phyloP scores from a whole-genome alignment of 495 filamentous ascomycete genomes.

The Penicillium pancosmium region DNA sequence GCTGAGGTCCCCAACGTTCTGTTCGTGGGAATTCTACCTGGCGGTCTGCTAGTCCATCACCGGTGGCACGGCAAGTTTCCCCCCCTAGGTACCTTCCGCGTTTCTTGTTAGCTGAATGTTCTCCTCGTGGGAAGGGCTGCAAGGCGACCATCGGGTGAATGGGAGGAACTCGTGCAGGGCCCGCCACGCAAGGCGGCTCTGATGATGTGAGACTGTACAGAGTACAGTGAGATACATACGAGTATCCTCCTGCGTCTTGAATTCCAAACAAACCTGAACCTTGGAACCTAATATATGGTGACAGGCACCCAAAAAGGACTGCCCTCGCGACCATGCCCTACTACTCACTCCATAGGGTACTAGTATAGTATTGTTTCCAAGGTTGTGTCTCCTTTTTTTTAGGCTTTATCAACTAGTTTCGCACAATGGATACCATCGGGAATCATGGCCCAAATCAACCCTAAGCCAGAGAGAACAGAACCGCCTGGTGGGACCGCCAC shows the following conservation, averaged over 20 bases:
- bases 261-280: too few relatives aligned
- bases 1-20: constrained; percentile 6
- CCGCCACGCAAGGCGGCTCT: constrained; percentile 14
- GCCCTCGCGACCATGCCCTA: not conserved
- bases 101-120: not conserved
- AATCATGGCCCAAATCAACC: constrained; percentile 6
- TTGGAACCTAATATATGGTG: not conserved
- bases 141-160: constrained; percentile 9
- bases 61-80: not conserved
- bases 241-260: too few relatives aligned
- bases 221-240: not conserved
- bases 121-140: constrained; percentile 14
- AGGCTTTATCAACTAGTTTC: constrained; percentile 2
- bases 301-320: not conserved
- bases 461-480: constrained; percentile 12
- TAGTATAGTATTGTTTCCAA: not conserved
- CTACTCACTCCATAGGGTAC: too few relatives aligned
- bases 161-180: constrained; percentile 1
- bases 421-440: not conserved
- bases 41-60: constrained; percentile 1
- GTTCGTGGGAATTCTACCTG: constrained; percentile 1
- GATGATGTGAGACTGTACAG: constrained; percentile 1
- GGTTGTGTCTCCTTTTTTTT: not conserved
- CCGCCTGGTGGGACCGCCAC: constrained; percentile 22
- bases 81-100: not conserved